A percentile compares a stretch with the other conserved stretches of the same genome.
phyloP scores from a whole-genome alignment of 2,329 filamentous ascomycete genomes.

The Pseudogymnoascus pannorum region DNA sequence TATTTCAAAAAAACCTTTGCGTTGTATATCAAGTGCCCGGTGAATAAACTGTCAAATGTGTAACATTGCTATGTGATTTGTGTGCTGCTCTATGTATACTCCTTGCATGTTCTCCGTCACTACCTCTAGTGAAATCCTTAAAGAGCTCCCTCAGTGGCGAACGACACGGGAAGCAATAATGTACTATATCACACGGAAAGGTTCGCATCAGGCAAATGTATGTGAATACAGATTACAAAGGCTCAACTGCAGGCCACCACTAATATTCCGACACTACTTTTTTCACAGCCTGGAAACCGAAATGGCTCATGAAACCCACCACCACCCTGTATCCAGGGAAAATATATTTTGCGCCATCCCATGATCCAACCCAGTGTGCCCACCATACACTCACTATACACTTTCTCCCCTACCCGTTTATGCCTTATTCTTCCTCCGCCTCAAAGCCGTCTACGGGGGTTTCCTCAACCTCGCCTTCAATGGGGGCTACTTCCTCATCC shows the following conservation, averaged over 20 bases:
- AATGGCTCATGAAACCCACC: background rate
- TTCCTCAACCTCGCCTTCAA: background rate
- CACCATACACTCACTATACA: background rate
- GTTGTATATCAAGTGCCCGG: background rate
- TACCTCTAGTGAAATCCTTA: background rate
- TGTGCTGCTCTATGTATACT: background rate
- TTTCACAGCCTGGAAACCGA: constrained; percentile 1
- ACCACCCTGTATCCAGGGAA: constrained; percentile 4
- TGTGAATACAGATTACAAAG: constrained; percentile 7
- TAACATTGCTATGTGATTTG: background rate
- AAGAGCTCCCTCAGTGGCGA: background rate
- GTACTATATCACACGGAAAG: background rate
- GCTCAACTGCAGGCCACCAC: background rate
- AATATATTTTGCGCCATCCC: background rate
- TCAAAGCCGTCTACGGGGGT: background rate
- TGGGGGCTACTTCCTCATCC: background rate
- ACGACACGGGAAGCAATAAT: background rate
- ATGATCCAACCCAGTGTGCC: background rate
- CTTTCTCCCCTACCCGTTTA: background rate
- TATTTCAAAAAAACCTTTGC: constrained; percentile 4
- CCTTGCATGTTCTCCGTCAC: background rate
- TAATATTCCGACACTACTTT: constrained; percentile 5
- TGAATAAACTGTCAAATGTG: constrained; percentile 3
- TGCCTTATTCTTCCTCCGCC: background rate
- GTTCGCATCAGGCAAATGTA: background rate